A percentile compares a stretch with the other conserved stretches of the same genome.
These are phyloP conservation scores for Dysphania ambrosioides DNA, from an alignment of 148 eudicot species.

Conservation along the genomic window DNA sequence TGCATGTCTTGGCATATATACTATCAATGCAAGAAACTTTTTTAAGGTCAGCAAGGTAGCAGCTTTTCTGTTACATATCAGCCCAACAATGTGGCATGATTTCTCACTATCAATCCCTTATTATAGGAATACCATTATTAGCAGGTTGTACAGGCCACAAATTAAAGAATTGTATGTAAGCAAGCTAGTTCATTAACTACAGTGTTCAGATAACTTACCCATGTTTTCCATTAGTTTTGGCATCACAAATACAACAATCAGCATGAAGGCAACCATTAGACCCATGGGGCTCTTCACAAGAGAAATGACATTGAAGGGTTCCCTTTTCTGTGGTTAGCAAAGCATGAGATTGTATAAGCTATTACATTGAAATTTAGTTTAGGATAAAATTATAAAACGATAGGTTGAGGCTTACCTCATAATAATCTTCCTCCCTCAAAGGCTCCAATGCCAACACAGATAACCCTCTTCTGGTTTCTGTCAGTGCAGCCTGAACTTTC, in stretches of 20 bases:
- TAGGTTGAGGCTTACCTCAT: slow-evolving; percentile 51
- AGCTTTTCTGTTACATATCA: neutral
- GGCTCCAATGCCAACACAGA: slow-evolving; percentile 91
- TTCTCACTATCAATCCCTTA: neutral
- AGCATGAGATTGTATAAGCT: neutral
- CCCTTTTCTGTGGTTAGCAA: slow-evolving; percentile 60
- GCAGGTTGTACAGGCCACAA: neutral
- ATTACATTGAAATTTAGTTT: neutral
- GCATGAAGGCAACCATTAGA: slow-evolving; percentile 90
- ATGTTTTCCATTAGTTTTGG: slow-evolving; percentile 82
- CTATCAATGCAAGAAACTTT: no score
- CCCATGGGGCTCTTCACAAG: slow-evolving; percentile 94
- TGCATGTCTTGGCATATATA: neutral
- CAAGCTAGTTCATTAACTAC: neutral
- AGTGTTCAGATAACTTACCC: slow-evolving; percentile 45
- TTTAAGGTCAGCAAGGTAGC: neutral
- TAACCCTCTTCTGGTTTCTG: slow-evolving; percentile 87
- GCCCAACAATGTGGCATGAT: neutral
- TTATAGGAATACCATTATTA: neutral
- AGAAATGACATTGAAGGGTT: slow-evolving; percentile 72
- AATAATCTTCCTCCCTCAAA: slow-evolving; percentile 80
- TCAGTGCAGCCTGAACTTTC: slow-evolving; percentile 94
- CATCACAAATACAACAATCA: slow-evolving; percentile 81
- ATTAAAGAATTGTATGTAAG: neutral
- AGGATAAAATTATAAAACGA: neutral